Evolutionary conservation across 2,329 filamentous ascomycete genomes (phyloP), one percentile per base, ranked within the genome.

Genomic region (Graphilbum sp.): DNA sequence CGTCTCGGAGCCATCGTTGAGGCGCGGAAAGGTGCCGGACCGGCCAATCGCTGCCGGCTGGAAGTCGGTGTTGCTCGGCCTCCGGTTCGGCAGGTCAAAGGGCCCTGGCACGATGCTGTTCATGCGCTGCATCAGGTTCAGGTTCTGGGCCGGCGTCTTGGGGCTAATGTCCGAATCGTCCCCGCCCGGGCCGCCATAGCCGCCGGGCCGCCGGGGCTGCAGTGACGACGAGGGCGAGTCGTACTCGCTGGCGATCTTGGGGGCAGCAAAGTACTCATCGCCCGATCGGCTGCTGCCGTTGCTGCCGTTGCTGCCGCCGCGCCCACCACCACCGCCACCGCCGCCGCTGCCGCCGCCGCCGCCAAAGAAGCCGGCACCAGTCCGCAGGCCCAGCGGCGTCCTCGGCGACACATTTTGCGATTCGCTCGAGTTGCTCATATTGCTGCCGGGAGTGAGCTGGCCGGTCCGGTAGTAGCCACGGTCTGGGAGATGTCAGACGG

Each of bases 21-120:
- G 47, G 20, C 60, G 60, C 0, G 69, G 67, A 34, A 72, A 72
- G 0, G 69, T 73, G 25, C 67, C 67, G 27, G 70, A 62, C 12
- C 69, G 61, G 43, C 55, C 55, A 10, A 65, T 48, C 2, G 52
- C 52, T 32, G 57, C 53, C 4, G 58, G 57, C 21, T 59, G 55
- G 21, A 54, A 54, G 11, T 54, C 49, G 17, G 46, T 34, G 49
- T 53, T n/a, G 27, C 15, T n/a, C 6, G 45, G 45, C 46, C 45
- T 49, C 39, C 33, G 37, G 17, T 50, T 46, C 55, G 58, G 46
- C 58, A 64, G 53, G 45, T 75, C 72, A 47, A 83, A 81, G 0
- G 78, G 77, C 0, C 75, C 77, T 1, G 77, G 72, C 2, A 72
- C 65, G 49, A 82, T 77, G 9, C 61, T 67, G 46, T 81, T 69